Evolutionary conservation across 2,329 filamentous ascomycete species (phyloP).

Genomic region (Myriosclerotinia duriaeana): DNA sequence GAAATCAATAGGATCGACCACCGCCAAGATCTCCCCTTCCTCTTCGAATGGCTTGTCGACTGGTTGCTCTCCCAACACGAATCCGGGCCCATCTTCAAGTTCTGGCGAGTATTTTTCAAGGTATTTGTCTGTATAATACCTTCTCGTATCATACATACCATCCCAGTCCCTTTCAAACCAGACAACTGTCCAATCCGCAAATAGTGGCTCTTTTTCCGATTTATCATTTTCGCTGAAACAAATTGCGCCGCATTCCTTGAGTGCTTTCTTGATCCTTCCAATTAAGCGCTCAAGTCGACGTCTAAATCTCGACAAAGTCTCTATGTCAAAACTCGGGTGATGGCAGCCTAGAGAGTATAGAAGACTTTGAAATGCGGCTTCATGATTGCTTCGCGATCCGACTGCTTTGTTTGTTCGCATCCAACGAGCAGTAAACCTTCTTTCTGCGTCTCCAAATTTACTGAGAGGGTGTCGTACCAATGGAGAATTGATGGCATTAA

Average conservation of each 20-base stretch:
- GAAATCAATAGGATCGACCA: neutral
- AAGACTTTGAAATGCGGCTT: neutral
- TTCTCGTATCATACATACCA: constrained; percentile 7
- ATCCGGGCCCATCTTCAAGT: neutral
- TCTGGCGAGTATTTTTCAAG: neutral
- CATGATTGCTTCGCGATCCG: neutral
- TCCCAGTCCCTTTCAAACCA: constrained; percentile 14
- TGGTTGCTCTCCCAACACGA: neutral
- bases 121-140: neutral
- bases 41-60: neutral
- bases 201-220: neutral
- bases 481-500: neutral
- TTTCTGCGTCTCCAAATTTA: neutral
- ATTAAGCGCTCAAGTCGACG: neutral
- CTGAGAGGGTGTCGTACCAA: neutral
- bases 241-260: constrained; percentile 9
- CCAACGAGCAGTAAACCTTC: neutral
- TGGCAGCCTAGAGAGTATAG: neutral
- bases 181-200: constrained; percentile 14
- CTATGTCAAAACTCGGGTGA: constrained; percentile 7
- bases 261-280: neutral
- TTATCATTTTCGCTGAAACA: neutral
- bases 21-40: neutral
- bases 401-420: neutral
- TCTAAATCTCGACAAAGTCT: neutral